Conservation (phyloP, 2,329 filamentous ascomycete species). For the Cercospora sp. region DNA sequence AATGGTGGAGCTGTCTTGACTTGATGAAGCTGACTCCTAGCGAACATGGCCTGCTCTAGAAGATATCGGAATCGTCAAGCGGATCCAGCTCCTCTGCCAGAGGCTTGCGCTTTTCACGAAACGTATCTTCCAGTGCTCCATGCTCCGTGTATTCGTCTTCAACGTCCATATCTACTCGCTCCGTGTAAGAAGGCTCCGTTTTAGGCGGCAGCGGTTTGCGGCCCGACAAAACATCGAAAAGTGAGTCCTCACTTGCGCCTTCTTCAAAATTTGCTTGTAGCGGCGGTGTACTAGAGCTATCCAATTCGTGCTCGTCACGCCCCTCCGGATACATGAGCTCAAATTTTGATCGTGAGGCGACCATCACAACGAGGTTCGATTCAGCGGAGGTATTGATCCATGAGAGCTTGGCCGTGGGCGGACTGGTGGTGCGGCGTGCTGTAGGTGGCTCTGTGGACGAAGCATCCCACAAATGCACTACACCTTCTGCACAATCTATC, state of each 20-base stretch:
- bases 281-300: neutral
- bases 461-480: slow-evolving; percentile 43
- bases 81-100: slow-evolving; percentile 29
- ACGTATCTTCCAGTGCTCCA: slow-evolving; percentile 47
- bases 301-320: slow-evolving; percentile 18
- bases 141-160: slow-evolving; percentile 32
- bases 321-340: slow-evolving; percentile 45
- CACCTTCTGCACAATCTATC: slow-evolving; percentile 45
- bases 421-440: slow-evolving; percentile 18
- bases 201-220: slow-evolving; percentile 44
- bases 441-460: slow-evolving; percentile 25
- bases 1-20: neutral
- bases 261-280: slow-evolving; percentile 34
- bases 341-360: slow-evolving; percentile 42
- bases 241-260: slow-evolving; percentile 48
- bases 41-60: slow-evolving; percentile 21
- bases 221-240: slow-evolving; percentile 51
- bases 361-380: slow-evolving; percentile 39
- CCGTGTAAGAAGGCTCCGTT: slow-evolving; percentile 34
- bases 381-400: slow-evolving; percentile 26
- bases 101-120: slow-evolving; percentile 39
- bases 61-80: slow-evolving; percentile 40
- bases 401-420: slow-evolving; percentile 21
- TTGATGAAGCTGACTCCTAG: neutral
- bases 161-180: slow-evolving; percentile 36